Evolutionary conservation across 2,329 filamentous ascomycete species (phyloP), one percentile per base, ranked within the genome.

Genomic region (Sphaceloma murrayae): DNA sequence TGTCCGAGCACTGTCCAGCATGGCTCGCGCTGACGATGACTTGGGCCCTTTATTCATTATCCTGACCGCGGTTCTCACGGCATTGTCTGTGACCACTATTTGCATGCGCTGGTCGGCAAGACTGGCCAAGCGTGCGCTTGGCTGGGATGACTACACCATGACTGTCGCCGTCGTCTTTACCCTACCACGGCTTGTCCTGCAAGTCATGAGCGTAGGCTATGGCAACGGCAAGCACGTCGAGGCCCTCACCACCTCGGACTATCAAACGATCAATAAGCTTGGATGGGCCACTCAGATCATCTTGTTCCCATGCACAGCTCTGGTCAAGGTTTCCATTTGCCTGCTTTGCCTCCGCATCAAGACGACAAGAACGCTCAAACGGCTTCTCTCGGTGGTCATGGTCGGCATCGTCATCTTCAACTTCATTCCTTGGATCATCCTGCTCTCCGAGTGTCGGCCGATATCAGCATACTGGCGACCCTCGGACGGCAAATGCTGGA

Each of bases 281-380:
- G 43, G 40, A 7, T 67, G 63, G 64, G 53, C 60, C 33, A 62
- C 60, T 3, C 64, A 67, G 52, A 54, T 67, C 10, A 53, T 66
- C 14, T 57, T 68, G 2, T 69, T 67, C 46, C 52, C 56, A 8
- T 59, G 58, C 30, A 59, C 67, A 24, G 63, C 60, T 29, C 45
- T 67, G 1, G 55, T 68, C 34, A 68, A 68, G 46, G 55, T 62
- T 19, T 67, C 64, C 3, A 67, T 68, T 39, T 58, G 65, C 50
- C 48, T 68, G 9, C 53, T 69, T 6, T 51, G 68, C 1, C 51
- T 68, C 3, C 60, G 65, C 10, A 66, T 68, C 52, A 66, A 67
- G 14, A 47, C 54, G 62, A 59, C 60, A 2, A 56, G 36, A 38
- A 34, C 40, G 29, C 49, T 66, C 9, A 58, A 51, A 40, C 57